phyloP scores from a whole-genome alignment of 805 yeast species.

The Tetrapisispora nanseiensis region DNA sequence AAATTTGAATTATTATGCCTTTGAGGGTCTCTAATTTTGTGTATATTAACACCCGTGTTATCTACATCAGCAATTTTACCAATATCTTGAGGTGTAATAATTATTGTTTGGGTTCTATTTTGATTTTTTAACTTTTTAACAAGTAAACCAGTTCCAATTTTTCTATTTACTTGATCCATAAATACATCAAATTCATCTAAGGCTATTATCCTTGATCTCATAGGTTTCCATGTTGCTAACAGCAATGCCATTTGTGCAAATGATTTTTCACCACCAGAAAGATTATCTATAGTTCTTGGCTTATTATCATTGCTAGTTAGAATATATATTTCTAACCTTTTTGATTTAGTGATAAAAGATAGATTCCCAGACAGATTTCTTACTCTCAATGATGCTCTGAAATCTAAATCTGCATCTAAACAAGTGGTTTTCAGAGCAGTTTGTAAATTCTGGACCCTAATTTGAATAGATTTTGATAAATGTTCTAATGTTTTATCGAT shows the following conservation, averaged over 20 bases:
- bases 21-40: constrained; percentile 42
- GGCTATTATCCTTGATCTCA: constrained; percentile 82
- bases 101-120: constrained; percentile 72
- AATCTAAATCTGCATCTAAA: constrained; percentile 42
- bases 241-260: constrained; percentile 83
- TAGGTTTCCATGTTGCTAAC: constrained; percentile 84
- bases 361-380: constrained; percentile 71
- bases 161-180: constrained; percentile 90
- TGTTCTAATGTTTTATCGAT: constrained; percentile 29
- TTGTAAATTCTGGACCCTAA: constrained; percentile 35
- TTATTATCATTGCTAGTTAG: constrained; percentile 50
- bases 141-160: constrained; percentile 66
- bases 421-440: constrained; percentile 35
- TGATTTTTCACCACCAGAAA: constrained; percentile 96
- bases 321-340: constrained; percentile 47
- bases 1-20: constrained; percentile 24
- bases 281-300: constrained; percentile 63
- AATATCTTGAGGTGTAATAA: constrained; percentile 91
- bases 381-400: constrained; percentile 48
- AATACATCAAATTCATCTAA: constrained; percentile 95
- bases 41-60: constrained; percentile 53
- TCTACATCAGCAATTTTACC: constrained; percentile 51
- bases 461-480: constrained; percentile 32
- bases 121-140: constrained; percentile 51
- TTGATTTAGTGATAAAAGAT: constrained; percentile 46